phyloP scores from a whole-genome alignment of 106 monocot genomes.

The Phalaenopsis aphrodite region DNA sequence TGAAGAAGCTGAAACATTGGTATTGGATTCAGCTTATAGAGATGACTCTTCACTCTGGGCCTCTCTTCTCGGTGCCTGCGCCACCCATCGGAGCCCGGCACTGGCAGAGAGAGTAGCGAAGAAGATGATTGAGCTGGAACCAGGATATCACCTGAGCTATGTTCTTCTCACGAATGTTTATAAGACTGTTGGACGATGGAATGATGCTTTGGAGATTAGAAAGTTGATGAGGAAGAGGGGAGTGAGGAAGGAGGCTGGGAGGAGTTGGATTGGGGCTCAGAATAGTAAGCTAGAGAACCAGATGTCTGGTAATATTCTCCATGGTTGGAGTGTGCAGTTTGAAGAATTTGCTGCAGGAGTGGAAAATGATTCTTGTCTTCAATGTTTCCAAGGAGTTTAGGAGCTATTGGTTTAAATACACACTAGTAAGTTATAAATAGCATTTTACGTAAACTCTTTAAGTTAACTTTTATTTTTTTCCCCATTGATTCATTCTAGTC shows the following conservation, averaged over 20 bases:
- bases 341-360: background rate
- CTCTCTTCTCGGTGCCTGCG: conserved; percentile 71
- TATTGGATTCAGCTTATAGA: conserved; percentile 29
- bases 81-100: conserved; percentile 35
- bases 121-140: conserved; percentile 83
- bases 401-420: background rate
- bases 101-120: conserved; percentile 72
- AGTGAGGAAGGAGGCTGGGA: conserved; percentile 55
- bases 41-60: conserved; percentile 73
- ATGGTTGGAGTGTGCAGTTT: background rate
- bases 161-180: conserved; percentile 83
- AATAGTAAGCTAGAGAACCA: too few relatives aligned
- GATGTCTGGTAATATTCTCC: background rate
- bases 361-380: background rate
- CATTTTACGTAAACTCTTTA: too few relatives aligned
- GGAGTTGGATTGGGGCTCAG: conserved; percentile 68
- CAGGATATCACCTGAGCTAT: conserved; percentile 74
- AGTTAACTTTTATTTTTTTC: too few relatives aligned
- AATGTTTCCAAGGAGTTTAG: background rate
- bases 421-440: background rate
- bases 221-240: conserved; percentile 57
- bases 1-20: conserved; percentile 82
- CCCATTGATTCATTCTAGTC: too few relatives aligned
- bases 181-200: conserved; percentile 53
- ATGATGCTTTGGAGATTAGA: conserved; percentile 62